Percentiles rank a stretch among this genome's conserved stretches.
phyloP scores from a whole-genome alignment of 495 filamentous ascomycete species.

The Penicillium subrubescens region DNA sequence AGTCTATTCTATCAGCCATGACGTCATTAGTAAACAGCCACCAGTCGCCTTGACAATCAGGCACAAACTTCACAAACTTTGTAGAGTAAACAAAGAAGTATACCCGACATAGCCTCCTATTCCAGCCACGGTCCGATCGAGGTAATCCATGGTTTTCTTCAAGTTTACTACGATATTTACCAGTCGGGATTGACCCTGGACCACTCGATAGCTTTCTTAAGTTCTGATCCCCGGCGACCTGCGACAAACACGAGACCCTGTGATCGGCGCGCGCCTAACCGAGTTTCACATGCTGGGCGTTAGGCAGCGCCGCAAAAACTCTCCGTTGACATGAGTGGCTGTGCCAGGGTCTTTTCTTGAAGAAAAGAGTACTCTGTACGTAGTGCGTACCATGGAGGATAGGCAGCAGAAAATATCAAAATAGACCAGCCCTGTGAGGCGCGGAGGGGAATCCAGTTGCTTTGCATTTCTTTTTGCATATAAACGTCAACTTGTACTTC shows the following conservation, averaged over 20 bases:
- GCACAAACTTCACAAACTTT: not conserved
- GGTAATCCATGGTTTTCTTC: not conserved
- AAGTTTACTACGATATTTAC: not conserved
- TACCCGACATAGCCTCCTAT: not conserved
- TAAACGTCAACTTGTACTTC: not conserved
- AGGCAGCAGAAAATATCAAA: conserved; percentile 1
- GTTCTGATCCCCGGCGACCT: not conserved
- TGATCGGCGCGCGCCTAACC: conserved; percentile 1
- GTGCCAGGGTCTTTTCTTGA: not conserved
- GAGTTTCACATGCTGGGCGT: conserved; percentile 1
- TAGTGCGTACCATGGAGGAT: not conserved
- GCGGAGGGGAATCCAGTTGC: not conserved
- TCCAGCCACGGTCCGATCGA: not conserved
- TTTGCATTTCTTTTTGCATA: not conserved
- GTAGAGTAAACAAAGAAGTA: not conserved
- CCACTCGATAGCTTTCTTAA: not conserved
- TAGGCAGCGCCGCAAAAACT: conserved; percentile 5
- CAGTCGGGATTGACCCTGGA: not conserved
- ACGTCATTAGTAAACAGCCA: not conserved
- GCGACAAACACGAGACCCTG: not conserved
- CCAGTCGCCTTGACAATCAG: not conserved
- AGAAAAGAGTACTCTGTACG: not conserved
- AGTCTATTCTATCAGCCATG: not conserved
- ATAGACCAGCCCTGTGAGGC: not conserved
- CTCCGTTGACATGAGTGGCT: not conserved